Evolutionary conservation across 345 rosid species (phyloP), one percentile per base, ranked within the genome.

Genomic region (Clausena lansium): DNA sequence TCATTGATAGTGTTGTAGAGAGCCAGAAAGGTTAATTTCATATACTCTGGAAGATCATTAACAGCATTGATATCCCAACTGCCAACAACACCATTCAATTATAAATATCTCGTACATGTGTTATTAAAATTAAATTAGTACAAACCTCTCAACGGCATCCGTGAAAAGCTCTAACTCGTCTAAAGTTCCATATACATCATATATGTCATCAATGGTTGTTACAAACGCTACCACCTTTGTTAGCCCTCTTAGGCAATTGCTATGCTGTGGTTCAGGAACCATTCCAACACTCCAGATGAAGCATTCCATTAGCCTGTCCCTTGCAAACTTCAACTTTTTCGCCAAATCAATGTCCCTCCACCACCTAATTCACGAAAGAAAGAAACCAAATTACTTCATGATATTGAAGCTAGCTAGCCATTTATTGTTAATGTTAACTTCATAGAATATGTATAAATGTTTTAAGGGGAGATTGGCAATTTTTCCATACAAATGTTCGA

Each of bases 271-370:
- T 25, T 81, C 77, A 27, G 28, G 57, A 9, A 70, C 69, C 54
- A 87, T 72, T 36, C 87, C 91, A n/a, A 83, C 78, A 0, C 79
- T 50, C 86, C 88, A 86, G 30, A 86, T 74, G 82, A 81, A 89
- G 82, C 90, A 84, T 67, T 89, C 89, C 88, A 84, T 64, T 27
- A 86, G 76, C 54, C 90, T 81, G 66, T 87, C 88, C 78, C 90
- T 78, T 8, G 88, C 81, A 64, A 89, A 89, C 25, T 64, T 66
- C 77, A 84, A n/a, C 64, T 77, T 83, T 41, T 39, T 82, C 5
- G 75, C 75, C 15, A 87, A 72, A 41, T 77, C 78, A 47, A 81
- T 64, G 28, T 41, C 63, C 9, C 58, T 75, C 93, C 89, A 85
- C 90, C 91, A 85, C 78, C 88, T 85, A 55, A 22, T 50, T 22